Conservation (phyloP, 257 asterid genomes). For the Nicotiana tabacum region DNA sequence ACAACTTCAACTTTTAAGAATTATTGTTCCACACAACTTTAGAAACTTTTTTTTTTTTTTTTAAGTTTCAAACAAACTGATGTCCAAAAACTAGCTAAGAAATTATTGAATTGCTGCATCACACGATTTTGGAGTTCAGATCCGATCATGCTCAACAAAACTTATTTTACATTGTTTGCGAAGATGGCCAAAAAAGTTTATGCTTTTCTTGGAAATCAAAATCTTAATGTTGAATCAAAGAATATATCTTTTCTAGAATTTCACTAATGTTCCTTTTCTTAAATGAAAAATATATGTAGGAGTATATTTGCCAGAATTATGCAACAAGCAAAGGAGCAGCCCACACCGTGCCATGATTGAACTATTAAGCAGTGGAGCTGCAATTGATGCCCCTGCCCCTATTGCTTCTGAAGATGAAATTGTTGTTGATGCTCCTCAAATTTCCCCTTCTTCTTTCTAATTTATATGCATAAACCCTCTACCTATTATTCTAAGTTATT, state of each 20-base stretch:
- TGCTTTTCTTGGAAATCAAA: neutral
- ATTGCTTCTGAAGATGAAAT: neutral
- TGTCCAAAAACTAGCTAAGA: too few relatives aligned
- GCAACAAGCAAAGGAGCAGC: conserved; percentile 38
- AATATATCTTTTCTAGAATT: neutral
- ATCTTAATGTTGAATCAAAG: neutral
- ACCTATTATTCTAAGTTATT: neutral
- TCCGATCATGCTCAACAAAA: neutral
- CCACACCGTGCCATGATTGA: conserved; percentile 59
- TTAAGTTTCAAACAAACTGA: too few relatives aligned
- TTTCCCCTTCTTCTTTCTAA: conserved; percentile 2
- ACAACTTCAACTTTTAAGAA: too few relatives aligned
- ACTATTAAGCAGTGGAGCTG: conserved; percentile 41
- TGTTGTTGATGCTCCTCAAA: conserved; percentile 11
- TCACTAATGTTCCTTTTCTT: neutral
- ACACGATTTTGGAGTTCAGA: too few relatives aligned
- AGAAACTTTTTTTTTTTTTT: too few relatives aligned
- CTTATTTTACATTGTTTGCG: neutral
- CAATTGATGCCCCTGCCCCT: conserved; percentile 3
- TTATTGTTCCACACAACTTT: too few relatives aligned
- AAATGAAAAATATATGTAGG: conserved; percentile 28
- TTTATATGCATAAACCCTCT: neutral
- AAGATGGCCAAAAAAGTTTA: neutral
- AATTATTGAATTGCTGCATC: neutral
- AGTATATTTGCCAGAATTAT: conserved; percentile 51